Conservation (phyloP, 2,329 filamentous ascomycete genomes). For the Botrytis fabae region DNA sequence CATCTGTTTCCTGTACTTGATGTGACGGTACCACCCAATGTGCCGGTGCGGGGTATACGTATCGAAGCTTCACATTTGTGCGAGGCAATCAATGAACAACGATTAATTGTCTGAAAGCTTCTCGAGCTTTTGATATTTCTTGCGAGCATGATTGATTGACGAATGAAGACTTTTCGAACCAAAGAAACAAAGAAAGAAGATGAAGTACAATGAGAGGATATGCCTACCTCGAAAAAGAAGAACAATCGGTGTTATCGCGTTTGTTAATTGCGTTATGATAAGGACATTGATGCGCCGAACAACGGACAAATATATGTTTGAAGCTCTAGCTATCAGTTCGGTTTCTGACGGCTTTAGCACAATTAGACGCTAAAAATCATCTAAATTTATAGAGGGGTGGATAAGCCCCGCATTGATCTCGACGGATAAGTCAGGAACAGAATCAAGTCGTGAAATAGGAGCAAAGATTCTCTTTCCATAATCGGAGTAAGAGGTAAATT, state of each 20-base stretch:
- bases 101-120: constrained; percentile 32
- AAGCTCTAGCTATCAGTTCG: constrained; percentile 4
- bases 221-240: constrained; percentile 16
- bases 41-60: constrained; percentile 32
- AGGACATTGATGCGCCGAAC: background rate
- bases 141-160: constrained; percentile 15
- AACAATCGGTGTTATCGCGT: background rate
- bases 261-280: background rate
- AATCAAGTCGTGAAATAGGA: background rate
- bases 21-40: background rate
- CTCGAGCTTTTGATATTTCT: constrained; percentile 32
- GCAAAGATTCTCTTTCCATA: background rate
- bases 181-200: constrained; percentile 17
- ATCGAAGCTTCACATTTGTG: constrained; percentile 26
- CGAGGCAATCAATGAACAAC: constrained; percentile 26
- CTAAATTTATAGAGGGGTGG: constrained; percentile 1
- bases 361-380: background rate
- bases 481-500: constrained; percentile 1
- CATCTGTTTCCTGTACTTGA: constrained; percentile 16
- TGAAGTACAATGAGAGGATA: background rate
- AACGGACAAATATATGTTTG: constrained; percentile 6
- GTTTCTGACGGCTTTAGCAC: constrained; percentile 9
- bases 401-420: background rate
- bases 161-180: background rate
- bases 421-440: constrained; percentile 15